phyloP scores from a whole-genome alignment of 108 stramenopile genomes.

The Aurantiochytrium sp. region DNA sequence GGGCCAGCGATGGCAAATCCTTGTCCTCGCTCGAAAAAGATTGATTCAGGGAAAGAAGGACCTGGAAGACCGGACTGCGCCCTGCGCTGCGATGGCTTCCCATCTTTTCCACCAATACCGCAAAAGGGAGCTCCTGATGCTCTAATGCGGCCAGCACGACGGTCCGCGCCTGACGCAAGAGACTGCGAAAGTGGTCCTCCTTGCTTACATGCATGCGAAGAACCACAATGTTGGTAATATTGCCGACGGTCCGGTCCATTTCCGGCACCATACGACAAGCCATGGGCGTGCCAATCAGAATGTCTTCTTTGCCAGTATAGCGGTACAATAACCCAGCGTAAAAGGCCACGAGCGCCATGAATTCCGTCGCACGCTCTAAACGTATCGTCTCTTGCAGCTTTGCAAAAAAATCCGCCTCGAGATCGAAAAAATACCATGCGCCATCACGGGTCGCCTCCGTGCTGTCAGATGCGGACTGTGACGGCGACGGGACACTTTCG shows the following conservation, averaged over 20 bases:
- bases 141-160: not conserved
- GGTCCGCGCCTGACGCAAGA: not conserved
- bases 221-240: constrained; percentile 5
- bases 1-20: not conserved
- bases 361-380: not conserved
- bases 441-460: not conserved
- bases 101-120: not conserved
- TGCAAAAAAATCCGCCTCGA: not conserved
- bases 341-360: constrained; percentile 10
- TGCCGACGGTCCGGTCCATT: not conserved
- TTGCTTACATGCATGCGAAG: constrained; percentile 9
- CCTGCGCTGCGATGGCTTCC: not conserved
- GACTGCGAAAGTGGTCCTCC: not conserved
- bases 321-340: not conserved
- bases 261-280: not conserved
- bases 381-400: not conserved
- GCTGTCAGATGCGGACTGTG: not conserved
- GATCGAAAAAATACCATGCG: not conserved
- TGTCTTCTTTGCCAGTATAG: not conserved
- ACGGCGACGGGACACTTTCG: not conserved
- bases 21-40: not conserved
- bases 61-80: not conserved
- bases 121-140: not conserved
- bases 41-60: not conserved
- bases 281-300: constrained; percentile 7